These are phyloP conservation scores for Aspergillus puulaauensis DNA, from an alignment of 2,329 filamentous ascomycete species.

Conservation along the genomic window DNA sequence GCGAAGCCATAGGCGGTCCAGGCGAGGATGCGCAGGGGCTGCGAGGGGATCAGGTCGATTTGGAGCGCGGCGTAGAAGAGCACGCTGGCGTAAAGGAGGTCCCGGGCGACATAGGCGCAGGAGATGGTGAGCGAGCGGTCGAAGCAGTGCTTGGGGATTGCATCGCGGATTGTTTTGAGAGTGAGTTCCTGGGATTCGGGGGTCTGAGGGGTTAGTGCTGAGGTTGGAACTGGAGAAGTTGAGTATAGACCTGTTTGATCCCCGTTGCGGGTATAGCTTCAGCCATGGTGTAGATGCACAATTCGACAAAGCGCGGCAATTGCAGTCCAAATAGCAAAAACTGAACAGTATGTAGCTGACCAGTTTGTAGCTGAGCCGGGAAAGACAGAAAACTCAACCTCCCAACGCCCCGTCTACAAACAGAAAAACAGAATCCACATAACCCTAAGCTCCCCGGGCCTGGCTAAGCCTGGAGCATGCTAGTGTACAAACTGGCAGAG, in stretches of 20 bases:
- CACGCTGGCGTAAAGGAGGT: constrained; percentile 50
- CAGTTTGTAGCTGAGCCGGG: no score
- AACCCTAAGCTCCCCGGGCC: background rate
- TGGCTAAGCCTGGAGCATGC: background rate
- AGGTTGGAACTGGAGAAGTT: no score
- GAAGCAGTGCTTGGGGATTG: constrained; percentile 64
- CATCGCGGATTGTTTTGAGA: constrained; percentile 33
- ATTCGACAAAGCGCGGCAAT: no score
- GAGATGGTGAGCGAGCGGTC: constrained; percentile 54
- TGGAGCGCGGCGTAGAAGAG: constrained; percentile 55
- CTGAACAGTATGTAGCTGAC: background rate
- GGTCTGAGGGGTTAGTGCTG: background rate
- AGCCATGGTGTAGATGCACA: background rate
- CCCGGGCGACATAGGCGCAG: constrained; percentile 57
- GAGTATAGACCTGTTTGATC: no score
- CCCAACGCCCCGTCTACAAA: background rate
- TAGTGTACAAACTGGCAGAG: background rate
- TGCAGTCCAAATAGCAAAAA: background rate
- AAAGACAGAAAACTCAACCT: background rate
- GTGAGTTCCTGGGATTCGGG: constrained; percentile 8
- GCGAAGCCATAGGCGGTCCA: constrained; percentile 63
- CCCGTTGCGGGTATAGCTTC: background rate
- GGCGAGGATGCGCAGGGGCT: constrained; percentile 45
- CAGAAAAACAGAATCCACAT: background rate
- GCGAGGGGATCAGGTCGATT: constrained; percentile 53